These are phyloP conservation scores for Rhizopus sp. DNA, from an alignment of 371 early-diverging fungal species.

Conservation along the genomic window DNA sequence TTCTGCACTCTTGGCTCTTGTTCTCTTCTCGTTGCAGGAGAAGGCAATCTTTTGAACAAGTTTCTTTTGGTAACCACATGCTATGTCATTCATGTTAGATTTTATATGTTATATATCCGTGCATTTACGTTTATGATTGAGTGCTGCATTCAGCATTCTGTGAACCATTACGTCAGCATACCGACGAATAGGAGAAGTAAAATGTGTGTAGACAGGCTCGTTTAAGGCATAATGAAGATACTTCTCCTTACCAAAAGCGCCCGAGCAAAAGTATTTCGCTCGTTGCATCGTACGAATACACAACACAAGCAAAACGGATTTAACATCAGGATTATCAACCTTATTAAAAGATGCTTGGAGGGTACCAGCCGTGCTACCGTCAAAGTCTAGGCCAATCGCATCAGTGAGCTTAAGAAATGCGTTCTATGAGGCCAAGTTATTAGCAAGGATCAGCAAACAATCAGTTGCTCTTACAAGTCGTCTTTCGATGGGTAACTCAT, in stretches of 20 bases:
- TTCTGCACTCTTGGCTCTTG: conserved; percentile 68
- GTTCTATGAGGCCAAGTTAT: conserved; percentile 18
- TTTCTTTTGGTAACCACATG: conserved; percentile 16
- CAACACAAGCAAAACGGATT: conserved; percentile 46
- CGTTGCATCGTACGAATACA: conserved; percentile 78
- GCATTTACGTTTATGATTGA: conserved; percentile 20
- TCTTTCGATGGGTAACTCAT: conserved; percentile 64
- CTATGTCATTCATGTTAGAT: conserved; percentile 4
- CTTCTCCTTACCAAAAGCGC: conserved; percentile 50
- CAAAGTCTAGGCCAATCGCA: conserved; percentile 51
- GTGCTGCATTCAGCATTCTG: conserved; percentile 55
- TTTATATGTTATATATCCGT: neutral
- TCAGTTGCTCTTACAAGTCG: conserved; percentile 36
- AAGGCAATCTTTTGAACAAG: conserved; percentile 44
- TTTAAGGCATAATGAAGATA: conserved; percentile 80
- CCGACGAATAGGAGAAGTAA: conserved; percentile 99
- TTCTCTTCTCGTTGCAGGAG: conserved; percentile 72
- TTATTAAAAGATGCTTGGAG: conserved; percentile 71
- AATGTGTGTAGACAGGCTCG: conserved; percentile 92
- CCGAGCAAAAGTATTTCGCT: conserved; percentile 86
- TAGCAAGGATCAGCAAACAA: neutral
- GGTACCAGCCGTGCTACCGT: conserved; percentile 52
- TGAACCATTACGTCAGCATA: conserved; percentile 98
- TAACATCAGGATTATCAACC: conserved; percentile 49
- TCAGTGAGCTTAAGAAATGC: conserved; percentile 61